phyloP scores from a whole-genome alignment of 176 grass and related monocot species.

The Poa pratensis region DNA sequence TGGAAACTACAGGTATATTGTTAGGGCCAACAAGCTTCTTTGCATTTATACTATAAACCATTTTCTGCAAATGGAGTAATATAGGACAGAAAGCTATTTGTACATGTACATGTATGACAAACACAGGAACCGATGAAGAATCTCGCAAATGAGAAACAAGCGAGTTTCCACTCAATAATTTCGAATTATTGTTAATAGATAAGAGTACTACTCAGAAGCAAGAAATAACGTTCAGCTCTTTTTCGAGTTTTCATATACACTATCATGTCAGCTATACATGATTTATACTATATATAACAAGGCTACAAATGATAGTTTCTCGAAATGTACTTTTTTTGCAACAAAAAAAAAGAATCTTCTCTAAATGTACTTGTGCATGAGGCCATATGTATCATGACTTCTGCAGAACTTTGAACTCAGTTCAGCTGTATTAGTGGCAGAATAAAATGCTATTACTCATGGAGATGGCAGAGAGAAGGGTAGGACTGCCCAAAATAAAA shows the following conservation, averaged over 20 bases:
- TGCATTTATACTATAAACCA: constrained; percentile 10
- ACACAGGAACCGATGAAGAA: not conserved
- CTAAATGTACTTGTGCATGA: not conserved
- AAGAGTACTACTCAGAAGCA: not conserved
- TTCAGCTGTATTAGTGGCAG: not conserved
- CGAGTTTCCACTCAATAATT: not conserved
- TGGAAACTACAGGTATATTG: not conserved
- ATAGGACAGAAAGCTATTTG: not conserved
- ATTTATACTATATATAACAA: too few relatives aligned
- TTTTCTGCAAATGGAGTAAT: not conserved
- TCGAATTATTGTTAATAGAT: not conserved
- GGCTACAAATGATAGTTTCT: not conserved
- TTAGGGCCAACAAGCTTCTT: not conserved
- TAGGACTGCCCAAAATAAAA: not conserved
- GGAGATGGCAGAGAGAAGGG: not conserved
- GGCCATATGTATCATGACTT: not conserved
- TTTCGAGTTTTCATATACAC: not conserved
- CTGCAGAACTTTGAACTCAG: not conserved
- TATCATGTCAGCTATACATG: too few relatives aligned
- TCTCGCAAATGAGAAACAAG: not conserved
- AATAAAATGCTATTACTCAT: not conserved
- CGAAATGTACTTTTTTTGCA: not conserved
- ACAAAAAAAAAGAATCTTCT: too few relatives aligned
- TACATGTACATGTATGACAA: not conserved
- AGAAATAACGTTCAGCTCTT: not conserved